Evolutionary conservation across 176 grass and related monocot genomes (phyloP).

Genomic region (Avena sativa): DNA sequence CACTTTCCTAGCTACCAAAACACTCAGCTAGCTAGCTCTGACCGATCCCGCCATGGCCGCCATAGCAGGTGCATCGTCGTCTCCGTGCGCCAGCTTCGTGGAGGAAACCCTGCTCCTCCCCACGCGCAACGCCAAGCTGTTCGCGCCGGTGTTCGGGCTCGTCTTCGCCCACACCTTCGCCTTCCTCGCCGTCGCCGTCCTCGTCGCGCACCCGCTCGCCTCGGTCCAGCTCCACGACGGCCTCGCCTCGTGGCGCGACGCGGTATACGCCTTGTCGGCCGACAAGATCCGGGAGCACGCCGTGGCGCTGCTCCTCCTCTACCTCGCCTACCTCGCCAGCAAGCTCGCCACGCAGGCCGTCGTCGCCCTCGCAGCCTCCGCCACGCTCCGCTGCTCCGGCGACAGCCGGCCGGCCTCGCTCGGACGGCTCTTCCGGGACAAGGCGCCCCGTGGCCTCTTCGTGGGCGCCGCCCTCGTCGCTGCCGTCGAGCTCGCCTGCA

Average conservation of each 20-base stretch:
- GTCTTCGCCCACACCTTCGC: constrained; percentile 29
- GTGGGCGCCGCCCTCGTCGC: neutral
- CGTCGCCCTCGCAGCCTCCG: neutral
- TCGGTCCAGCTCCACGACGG: neutral
- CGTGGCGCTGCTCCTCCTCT: neutral
- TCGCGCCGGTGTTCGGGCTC: constrained; percentile 6
- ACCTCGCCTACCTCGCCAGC: constrained; percentile 39
- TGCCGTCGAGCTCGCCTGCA: neutral
- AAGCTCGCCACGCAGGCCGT: neutral
- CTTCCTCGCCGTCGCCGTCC: constrained; percentile 24
- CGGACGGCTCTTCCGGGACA: neutral
- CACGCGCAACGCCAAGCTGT: constrained; percentile 23
- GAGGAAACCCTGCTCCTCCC: constrained; percentile 42
- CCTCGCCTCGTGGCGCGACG: neutral
- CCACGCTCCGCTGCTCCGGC: neutral
- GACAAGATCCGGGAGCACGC: neutral
- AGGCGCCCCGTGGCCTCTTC: neutral
- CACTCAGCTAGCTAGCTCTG: neutral
- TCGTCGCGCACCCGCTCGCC: constrained; percentile 25
- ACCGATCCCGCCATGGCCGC: neutral
- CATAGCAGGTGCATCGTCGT: neutral
- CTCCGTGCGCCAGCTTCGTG: constrained; percentile 18
- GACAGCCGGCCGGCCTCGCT: neutral
- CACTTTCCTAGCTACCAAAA: neutral
- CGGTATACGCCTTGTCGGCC: neutral